Evolutionary conservation across 2,329 filamentous ascomycete genomes (phyloP).

Genomic region (Ophiostoma montium): DNA sequence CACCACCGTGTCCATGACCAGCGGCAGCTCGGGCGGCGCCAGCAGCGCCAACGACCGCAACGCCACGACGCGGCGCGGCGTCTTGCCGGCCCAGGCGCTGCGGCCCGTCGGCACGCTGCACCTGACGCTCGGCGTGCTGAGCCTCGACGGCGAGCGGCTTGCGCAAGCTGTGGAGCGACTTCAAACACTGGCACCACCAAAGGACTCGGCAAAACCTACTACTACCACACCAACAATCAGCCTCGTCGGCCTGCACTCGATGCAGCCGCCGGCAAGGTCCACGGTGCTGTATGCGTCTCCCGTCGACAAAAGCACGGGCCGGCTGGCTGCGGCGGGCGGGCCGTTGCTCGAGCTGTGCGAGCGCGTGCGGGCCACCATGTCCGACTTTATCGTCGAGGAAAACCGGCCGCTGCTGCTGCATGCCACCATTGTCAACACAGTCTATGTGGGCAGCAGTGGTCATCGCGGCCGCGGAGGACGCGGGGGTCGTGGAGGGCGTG

Average conservation of each 20-base stretch:
- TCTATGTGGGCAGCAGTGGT: slow-evolving; percentile 43
- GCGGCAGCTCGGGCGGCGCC: slow-evolving; percentile 20
- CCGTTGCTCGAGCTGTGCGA: slow-evolving; percentile 44
- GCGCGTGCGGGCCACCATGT: slow-evolving; percentile 39
- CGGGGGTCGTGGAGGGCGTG: slow-evolving; percentile 15
- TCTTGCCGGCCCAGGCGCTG: slow-evolving; percentile 52
- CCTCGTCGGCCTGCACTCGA: slow-evolving; percentile 42
- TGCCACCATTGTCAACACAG: slow-evolving; percentile 74
- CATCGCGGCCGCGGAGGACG: slow-evolving; percentile 12
- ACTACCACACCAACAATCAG: slow-evolving; percentile 25
- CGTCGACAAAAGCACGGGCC: slow-evolving; percentile 29
- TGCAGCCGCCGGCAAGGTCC: slow-evolving; percentile 39
- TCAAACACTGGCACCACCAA: slow-evolving; percentile 20
- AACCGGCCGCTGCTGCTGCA: slow-evolving; percentile 58
- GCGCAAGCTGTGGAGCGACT: slow-evolving; percentile 28
- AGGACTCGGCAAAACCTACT: too few species aligned
- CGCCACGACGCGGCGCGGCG: not conserved
- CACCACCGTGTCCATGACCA: slow-evolving; percentile 4
- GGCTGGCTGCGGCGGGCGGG: slow-evolving; percentile 31
- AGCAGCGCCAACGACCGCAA: slow-evolving; percentile 15
- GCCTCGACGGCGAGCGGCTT: slow-evolving; percentile 35
- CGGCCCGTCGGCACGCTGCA: slow-evolving; percentile 70
- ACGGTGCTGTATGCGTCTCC: slow-evolving; percentile 54
- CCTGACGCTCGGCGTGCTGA: slow-evolving; percentile 78
- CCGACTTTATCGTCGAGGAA: slow-evolving; percentile 41